These are phyloP conservation scores for Microdochium nivale DNA, from an alignment of 2,329 filamentous ascomycete species.

Conservation along the genomic window DNA sequence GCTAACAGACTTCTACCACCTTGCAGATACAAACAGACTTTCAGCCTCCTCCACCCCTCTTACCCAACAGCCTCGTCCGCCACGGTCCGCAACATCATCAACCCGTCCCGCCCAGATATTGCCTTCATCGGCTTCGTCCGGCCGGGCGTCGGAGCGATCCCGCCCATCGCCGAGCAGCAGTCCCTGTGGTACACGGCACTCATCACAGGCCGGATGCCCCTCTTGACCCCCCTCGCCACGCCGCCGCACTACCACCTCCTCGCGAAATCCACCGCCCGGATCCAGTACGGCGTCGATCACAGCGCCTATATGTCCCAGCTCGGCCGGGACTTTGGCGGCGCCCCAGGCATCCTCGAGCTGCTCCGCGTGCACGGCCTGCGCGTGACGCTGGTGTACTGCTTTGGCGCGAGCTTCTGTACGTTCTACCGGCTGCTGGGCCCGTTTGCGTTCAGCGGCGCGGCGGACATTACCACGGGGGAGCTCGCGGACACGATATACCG, in stretches of 20 bases:
- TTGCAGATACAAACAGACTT: not conserved
- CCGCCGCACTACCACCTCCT: not conserved
- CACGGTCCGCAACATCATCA: not conserved
- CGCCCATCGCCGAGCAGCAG: not conserved
- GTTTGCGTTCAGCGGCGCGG: not conserved
- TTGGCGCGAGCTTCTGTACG: not conserved
- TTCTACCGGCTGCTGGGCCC: not conserved
- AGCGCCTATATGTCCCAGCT: not conserved
- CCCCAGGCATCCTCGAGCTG: not conserved
- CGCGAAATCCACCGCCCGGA: not conserved
- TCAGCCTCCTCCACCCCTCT: not conserved
- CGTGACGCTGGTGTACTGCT: not conserved
- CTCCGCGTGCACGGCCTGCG: not conserved
- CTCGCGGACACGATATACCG: not conserved
- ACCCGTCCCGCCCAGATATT: not conserved
- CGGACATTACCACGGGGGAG: not conserved
- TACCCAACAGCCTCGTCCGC: not conserved
- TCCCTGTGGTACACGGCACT: not conserved
- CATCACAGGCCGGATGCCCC: not conserved
- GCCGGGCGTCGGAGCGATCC: not conserved
- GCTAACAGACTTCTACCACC: not conserved
- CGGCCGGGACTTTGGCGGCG: not conserved
- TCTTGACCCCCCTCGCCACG: not conserved
- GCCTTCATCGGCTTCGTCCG: not conserved
- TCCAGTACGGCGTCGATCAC: not conserved